phyloP scores from a whole-genome alignment of 1,284 basidiomycete species.

The Chiua sp. region DNA sequence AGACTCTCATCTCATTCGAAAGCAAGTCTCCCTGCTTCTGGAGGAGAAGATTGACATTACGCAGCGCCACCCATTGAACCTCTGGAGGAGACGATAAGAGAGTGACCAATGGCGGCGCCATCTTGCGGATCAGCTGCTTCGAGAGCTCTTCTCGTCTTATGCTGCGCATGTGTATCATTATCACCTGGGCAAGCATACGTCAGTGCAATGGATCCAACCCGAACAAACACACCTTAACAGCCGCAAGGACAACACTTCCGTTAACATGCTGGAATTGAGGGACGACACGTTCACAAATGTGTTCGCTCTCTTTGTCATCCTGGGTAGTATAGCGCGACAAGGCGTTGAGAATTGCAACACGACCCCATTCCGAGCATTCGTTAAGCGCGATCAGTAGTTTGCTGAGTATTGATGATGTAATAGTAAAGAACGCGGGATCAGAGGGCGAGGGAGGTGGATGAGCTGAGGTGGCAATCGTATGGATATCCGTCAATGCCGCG shows the following conservation, averaged over 20 bases:
- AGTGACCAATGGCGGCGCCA: conserved; percentile 95
- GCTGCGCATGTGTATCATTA: conserved; percentile 95
- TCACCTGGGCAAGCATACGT: conserved; percentile 60
- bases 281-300: conserved; percentile 98
- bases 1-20: conserved; percentile 96
- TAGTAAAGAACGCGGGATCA: conserved; percentile 77
- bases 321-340: conserved; percentile 83
- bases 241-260: conserved; percentile 92
- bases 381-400: conserved; percentile 96
- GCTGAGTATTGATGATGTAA: conserved; percentile 82
- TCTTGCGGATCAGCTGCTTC: conserved; percentile 91
- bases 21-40: conserved; percentile 93
- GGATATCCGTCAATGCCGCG: conserved; percentile 94
- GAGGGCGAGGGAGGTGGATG: conserved; percentile 59
- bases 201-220: conserved; percentile 6
- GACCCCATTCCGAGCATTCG: conserved; percentile 99
- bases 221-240: conserved; percentile 75
- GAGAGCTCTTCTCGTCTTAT: conserved; percentile 87
- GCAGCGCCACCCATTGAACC: conserved; percentile 96
- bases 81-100: conserved; percentile 80
- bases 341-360: conserved; percentile 91
- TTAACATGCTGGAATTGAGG: conserved; percentile 92
- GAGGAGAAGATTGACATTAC: conserved; percentile 96
- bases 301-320: conserved; percentile 95
- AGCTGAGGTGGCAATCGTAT: conserved; percentile 60